Conservation (phyloP, 306 rosid species). For the Oxytropis ochrocephala region DNA sequence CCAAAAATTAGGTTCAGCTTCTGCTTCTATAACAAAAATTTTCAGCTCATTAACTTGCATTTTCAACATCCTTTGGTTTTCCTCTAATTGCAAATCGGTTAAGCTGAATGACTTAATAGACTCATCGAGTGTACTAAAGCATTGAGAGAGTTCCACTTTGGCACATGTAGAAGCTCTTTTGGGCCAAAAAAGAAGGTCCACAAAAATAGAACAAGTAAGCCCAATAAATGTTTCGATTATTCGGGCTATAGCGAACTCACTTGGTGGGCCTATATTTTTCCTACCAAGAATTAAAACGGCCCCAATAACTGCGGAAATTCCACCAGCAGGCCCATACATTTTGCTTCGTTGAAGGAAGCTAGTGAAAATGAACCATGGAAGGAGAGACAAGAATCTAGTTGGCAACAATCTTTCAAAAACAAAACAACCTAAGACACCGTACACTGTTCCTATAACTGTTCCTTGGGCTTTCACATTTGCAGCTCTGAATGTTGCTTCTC, state of each 20-base stretch:
- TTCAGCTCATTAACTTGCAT: slow-evolving; percentile 28
- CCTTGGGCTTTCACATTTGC: slow-evolving; percentile 67
- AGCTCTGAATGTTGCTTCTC: slow-evolving; percentile 56
- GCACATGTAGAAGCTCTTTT: slow-evolving; percentile 50
- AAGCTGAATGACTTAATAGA: slow-evolving; percentile 37
- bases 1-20: slow-evolving; percentile 66
- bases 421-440: slow-evolving; percentile 56
- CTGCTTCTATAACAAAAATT: slow-evolving; percentile 49
- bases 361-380: slow-evolving; percentile 72
- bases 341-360: slow-evolving; percentile 51
- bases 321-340: slow-evolving; percentile 70
- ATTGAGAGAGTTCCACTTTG: slow-evolving; percentile 34
- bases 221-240: slow-evolving; percentile 63
- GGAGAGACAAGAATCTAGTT: slow-evolving; percentile 42
- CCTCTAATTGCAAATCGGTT: slow-evolving; percentile 21
- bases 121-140: slow-evolving; percentile 29
- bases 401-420: slow-evolving; percentile 37
- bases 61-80: slow-evolving; percentile 22
- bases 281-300: slow-evolving; percentile 57
- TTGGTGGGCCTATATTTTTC: slow-evolving; percentile 48
- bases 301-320: slow-evolving; percentile 60
- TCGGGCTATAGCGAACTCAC: slow-evolving; percentile 56
- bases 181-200: slow-evolving; percentile 50
- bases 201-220: slow-evolving; percentile 35
- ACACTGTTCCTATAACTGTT: slow-evolving; percentile 54